Evolutionary conservation across 164 flowering plant genomes (phyloP), one percentile per base, ranked within the genome.

Genomic region (Hamamelis virginiana): DNA sequence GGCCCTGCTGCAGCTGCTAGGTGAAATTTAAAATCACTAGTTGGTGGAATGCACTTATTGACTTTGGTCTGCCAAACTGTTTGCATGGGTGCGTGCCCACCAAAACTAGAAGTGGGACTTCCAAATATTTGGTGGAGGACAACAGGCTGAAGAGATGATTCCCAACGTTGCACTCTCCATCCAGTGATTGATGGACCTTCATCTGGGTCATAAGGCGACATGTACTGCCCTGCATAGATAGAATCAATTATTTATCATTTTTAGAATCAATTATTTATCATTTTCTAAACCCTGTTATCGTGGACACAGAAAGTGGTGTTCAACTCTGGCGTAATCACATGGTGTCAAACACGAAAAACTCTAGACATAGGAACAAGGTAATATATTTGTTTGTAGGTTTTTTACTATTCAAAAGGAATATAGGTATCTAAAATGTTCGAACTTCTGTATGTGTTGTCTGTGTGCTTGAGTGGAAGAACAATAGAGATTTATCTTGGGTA

Each of bases 151-250:
- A 93, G 87, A 77, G 97, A 86, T 61, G 99, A 91, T 77, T 96
- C 97, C 99, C 99, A 96, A 9, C 98, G 90, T 73, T 96, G 99
- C 72, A 96, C 97, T 76, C 99, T 86, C 99, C 99, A 96, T 59
- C 99, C 98, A 22, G 95, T 93, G 69, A 96, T 83, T 65, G 97
- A 90, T 59, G 99, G 99, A 41, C 99, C 98, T 82, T 96, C 99
- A 83, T 96, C 98, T 25, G 98, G 99, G 79, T 93, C 99, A 80
- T 92, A 96, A 11, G 99, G 99, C 44, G 99, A 96, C 99, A 96
- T 96, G 82, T 96, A 96, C 78, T 96, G 98, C 45, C 99, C 99
- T 96, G 89, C 73, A 81, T 46, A 73, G 33, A 33, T 23, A n/a
- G 68, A 51, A 63, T 51, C 28, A 60, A 27, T 33, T 48, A 50